Evolutionary conservation across 2,329 filamentous ascomycete genomes (phyloP).

Genomic region (Westerdykella sp.): DNA sequence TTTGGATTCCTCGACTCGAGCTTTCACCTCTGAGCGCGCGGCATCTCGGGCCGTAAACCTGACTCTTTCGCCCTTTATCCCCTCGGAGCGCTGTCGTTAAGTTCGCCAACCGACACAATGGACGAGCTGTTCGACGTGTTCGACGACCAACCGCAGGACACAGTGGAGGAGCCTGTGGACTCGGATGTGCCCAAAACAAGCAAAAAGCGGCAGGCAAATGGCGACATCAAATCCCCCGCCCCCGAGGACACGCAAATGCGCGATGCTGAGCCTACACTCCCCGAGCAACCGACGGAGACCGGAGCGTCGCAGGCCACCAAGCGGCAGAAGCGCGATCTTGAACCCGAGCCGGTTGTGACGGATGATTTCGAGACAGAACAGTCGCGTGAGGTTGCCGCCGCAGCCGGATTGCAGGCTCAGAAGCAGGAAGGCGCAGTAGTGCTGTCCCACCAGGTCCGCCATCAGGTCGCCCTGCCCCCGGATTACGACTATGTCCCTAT

Average conservation of each 20-base stretch:
- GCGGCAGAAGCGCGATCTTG: conserved; percentile 57
- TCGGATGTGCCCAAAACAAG: conserved; percentile 44
- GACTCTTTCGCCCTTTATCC: too few relatives aligned
- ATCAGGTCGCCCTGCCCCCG: conserved; percentile 91
- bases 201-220: conserved; percentile 84
- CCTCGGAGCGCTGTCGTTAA: too few relatives aligned
- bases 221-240: conserved; percentile 57
- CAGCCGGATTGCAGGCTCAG: conserved; percentile 59
- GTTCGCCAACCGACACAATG: conserved; percentile 17
- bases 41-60: too few relatives aligned
- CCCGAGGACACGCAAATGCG: conserved; percentile 41
- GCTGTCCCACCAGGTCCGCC: conserved; percentile 93
- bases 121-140: conserved; percentile 44
- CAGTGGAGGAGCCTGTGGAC: conserved; percentile 6
- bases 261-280: conserved; percentile 35
- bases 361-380: conserved; percentile 94
- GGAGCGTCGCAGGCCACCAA: conserved; percentile 46
- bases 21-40: too few relatives aligned
- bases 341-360: conserved; percentile 74
- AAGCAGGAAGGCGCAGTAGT: conserved; percentile 68
- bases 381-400: conserved; percentile 80
- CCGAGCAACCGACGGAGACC: conserved; percentile 12
- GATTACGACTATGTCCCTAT: conserved; percentile 95
- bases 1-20: too few relatives aligned
- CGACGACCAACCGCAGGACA: conserved; percentile 30